Base-by-base conservation (phyloP, 2,329 filamentous ascomycete species). In the Tolypocladium album region DNA sequence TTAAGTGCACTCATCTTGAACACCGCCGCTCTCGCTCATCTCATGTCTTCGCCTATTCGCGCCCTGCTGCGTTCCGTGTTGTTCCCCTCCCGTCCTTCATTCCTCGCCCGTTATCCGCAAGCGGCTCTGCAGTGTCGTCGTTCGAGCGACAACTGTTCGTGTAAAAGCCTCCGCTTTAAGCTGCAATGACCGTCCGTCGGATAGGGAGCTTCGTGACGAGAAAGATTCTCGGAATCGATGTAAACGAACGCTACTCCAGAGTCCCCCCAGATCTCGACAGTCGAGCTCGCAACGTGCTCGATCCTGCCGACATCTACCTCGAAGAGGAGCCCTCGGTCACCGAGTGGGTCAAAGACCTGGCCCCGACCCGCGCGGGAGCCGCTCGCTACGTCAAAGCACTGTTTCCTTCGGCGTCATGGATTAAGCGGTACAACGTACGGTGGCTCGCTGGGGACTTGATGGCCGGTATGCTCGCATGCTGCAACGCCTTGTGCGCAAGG, bases 401-500 rank as follows among this genome's bases (percentile, higher is more conserved):
- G 1, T 89, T 92, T 66, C 88, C 88, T 0, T 89, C 88, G 66
- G 72, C 83, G 2, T 76, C 78, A 27, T 92, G 88, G 88, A 86
- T 91, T 59, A 71, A 74, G 27, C 79, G 84, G 59, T 93, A 92
- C 74, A 91, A 91, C 67, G 20, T 82, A 5, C 82, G 84, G 71
- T 92, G 89, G 89, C 74, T 92, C 11, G 68, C 82, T 17, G 89
- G 89, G 62, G 89, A 93, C 71, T 68, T 90, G 52, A 81, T 91
- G 62, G 89, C 89, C 59, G 89, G 88, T 77, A 80, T 58, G 70
- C 52, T n/a, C 9, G 34, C 53, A 17, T 24, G n/a, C 24, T 40
- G 22, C 20, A 5, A 13, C 20, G 3, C 15, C 22, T 22, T 24
- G 59, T 59, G 24, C 40, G 17, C n/a, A 12, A 47, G 31, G 11